These are phyloP conservation scores for Aspergillus sp. DNA, from an alignment of 2,329 filamentous ascomycete species.

Conservation along the genomic window DNA sequence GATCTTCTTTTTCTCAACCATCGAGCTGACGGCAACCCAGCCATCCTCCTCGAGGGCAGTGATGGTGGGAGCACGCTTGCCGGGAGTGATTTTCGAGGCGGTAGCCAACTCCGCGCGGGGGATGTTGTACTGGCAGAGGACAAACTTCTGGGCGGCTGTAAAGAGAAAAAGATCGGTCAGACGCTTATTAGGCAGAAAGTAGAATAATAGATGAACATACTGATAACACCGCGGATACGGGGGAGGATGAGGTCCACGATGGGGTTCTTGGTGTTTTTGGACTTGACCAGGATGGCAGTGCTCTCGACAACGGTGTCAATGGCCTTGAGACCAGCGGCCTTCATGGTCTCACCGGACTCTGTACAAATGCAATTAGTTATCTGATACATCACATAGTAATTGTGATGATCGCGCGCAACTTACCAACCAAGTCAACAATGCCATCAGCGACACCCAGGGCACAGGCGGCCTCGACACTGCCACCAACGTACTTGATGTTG, in stretches of 20 bases:
- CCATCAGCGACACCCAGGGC: slow-evolving; percentile 93
- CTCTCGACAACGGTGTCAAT: slow-evolving; percentile 91
- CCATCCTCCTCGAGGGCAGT: slow-evolving; percentile 82
- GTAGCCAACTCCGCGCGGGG: slow-evolving; percentile 62
- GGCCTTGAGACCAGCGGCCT: slow-evolving; percentile 84
- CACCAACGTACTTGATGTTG: slow-evolving; percentile 88
- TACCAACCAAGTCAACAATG: slow-evolving; percentile 94
- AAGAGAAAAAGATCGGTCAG: too few relatives aligned
- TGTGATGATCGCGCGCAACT: slow-evolving; percentile 31
- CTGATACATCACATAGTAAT: too few relatives aligned
- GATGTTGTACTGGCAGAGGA: slow-evolving; percentile 96
- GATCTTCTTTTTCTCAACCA: slow-evolving; percentile 86
- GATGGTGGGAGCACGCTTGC: slow-evolving; percentile 87
- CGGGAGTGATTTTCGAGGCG: slow-evolving; percentile 77
- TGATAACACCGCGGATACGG: slow-evolving; percentile 89
- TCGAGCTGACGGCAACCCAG: slow-evolving; percentile 91
- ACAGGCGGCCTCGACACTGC: slow-evolving; percentile 95
- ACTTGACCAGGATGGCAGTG: slow-evolving; percentile 87
- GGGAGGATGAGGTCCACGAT: slow-evolving; percentile 80
- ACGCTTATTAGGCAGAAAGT: too few relatives aligned
- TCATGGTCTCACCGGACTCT: slow-evolving; percentile 99
- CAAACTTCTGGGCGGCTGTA: slow-evolving; percentile 77
- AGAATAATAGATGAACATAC: slow-evolving; percentile 35
- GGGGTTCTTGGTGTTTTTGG: slow-evolving; percentile 73
- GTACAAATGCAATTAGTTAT: not conserved